Evolutionary conservation across 352 stramenopile genomes (phyloP), one percentile per base, ranked within the genome.

Genomic region (Pythium guiyangense): DNA sequence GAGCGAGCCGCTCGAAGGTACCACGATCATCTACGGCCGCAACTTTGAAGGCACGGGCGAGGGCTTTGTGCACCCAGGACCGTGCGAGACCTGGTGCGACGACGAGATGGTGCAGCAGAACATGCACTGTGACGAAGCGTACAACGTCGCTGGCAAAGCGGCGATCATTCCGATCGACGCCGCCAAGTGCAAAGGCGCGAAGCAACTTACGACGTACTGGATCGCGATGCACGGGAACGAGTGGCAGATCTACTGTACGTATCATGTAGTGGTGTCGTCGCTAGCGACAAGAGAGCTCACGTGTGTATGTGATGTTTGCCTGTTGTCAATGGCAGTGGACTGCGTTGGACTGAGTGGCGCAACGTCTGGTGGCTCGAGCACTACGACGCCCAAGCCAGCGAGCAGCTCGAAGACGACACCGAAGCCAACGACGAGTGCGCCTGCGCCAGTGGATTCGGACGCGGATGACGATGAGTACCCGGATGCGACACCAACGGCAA

Each of bases 221-320:
- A 59, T 86, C 37, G 66, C 64, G 9, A 74, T 80, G 63, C 71
- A 84, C 44, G 60, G 66, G n/a, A 20, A 68, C 2, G 57, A 64
- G 42, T 88, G 73, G 74, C 74, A 88, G 64, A 65, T 88, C 52
- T 86, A 85, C 63, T 67, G 53, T 60, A 55, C 43, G 52, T 65
- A 10, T 61, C 17, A 8, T 29, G 39, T 8, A 6, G 5, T 44
- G 11, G 11, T 5, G 39, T 9, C 17, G 39, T 44, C 40, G 4
- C 29, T 34, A 34, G 29, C 29, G 29, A 8, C 4, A 4, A 34
- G 29, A 9, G 29, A 8, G 4, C 29, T 34, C 29, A n/a, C n/a
- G 8, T 34, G 29, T 25, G 40, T 25, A 3, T 46, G 6, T 25
- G n/a, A n/a, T n/a, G n/a, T n/a, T n/a, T n/a, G n/a, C n/a, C 44